A percentile compares a stretch with the other conserved stretches of the same genome.
phyloP scores from a whole-genome alignment of 192 early-diverging fungal genomes.

The Mortierella hygrophila region DNA sequence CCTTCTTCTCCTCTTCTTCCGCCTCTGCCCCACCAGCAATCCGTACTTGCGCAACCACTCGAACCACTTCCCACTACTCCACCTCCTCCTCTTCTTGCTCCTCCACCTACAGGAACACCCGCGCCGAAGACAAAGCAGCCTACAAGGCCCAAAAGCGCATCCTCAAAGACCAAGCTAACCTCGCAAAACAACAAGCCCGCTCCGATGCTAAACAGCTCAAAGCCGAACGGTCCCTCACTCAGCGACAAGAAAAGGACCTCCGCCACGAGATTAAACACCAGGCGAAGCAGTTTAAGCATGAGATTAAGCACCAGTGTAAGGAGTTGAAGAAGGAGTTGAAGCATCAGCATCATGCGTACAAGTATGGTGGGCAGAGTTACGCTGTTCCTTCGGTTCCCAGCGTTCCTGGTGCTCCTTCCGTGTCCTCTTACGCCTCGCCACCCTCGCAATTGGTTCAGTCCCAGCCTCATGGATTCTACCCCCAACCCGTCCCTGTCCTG shows the following conservation, averaged over 20 bases:
- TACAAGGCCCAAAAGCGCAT: slow-evolving; percentile 20
- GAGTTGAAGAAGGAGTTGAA: slow-evolving; percentile 13
- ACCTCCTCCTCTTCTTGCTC: neutral
- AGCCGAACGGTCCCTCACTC: neutral
- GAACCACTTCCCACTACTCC: neutral
- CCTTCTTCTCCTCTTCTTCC: neutral
- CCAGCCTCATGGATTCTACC: neutral
- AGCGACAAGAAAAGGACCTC: neutral
- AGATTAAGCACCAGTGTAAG: slow-evolving; percentile 16
- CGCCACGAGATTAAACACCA: slow-evolving; percentile 16
- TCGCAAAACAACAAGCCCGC: slow-evolving; percentile 1
- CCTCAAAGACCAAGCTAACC: neutral
- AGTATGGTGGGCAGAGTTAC: neutral
- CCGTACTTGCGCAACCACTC: neutral
- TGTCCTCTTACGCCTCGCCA: neutral
- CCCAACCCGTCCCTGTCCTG: neutral
- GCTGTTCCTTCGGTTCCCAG: neutral
- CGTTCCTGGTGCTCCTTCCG: neutral
- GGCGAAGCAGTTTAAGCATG: slow-evolving; percentile 6
- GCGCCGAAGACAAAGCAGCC: neutral
- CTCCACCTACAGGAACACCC: neutral
- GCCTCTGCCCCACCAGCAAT: neutral
- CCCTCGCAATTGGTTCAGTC: neutral
- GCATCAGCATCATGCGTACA: neutral
- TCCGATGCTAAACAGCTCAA: slow-evolving; percentile 5